Conservation (phyloP, 2,329 filamentous ascomycete species). For the Paracoccidioides brasiliensis region DNA sequence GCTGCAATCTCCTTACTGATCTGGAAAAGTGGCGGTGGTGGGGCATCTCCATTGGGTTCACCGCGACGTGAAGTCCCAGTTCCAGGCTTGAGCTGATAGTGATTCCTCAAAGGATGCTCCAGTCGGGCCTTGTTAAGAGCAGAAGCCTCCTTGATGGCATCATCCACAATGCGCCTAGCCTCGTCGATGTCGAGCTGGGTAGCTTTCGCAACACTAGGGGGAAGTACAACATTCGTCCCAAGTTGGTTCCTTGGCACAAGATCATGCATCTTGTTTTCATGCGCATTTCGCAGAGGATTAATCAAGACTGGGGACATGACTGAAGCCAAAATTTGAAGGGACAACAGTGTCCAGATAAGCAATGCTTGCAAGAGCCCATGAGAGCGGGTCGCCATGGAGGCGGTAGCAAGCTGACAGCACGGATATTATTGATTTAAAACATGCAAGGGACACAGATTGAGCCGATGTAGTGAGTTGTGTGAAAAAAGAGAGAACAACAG, state of each 20-base stretch:
- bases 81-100: background rate
- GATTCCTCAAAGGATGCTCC: conserved; percentile 1
- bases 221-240: background rate
- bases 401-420: background rate
- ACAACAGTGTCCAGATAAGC: background rate
- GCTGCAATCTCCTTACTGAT: conserved; percentile 1
- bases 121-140: conserved; percentile 4
- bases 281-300: background rate
- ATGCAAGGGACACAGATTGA: background rate
- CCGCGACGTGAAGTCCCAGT: background rate
- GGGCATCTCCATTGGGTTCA: background rate
- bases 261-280: background rate
- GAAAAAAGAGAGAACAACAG: background rate
- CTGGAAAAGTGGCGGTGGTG: conserved; percentile 1
- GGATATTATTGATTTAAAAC: background rate
- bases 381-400: background rate
- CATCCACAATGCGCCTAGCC: background rate
- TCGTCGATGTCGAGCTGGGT: background rate
- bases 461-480: background rate
- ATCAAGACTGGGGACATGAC: background rate
- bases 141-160: background rate
- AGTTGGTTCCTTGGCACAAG: no score
- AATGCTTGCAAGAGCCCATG: background rate
- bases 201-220: background rate
- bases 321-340: background rate